Conservation (phyloP, 2,329 filamentous ascomycete genomes). For the Hypoxylon sp. region DNA sequence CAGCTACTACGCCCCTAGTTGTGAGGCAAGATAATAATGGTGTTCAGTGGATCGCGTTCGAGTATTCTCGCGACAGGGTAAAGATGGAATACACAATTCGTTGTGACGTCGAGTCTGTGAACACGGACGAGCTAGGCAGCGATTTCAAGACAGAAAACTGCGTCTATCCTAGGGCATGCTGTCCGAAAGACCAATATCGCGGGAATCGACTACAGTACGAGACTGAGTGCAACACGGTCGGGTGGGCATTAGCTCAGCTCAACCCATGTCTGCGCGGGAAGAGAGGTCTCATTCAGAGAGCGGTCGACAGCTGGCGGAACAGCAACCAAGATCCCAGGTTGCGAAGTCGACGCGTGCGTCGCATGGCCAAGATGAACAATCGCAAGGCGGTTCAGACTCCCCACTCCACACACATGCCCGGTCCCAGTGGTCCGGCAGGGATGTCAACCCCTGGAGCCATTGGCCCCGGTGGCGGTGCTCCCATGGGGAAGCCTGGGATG, state of each 20-base stretch:
- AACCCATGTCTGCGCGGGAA: constrained; percentile 94
- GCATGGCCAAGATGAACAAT: constrained; percentile 96
- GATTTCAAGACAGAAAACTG: constrained; percentile 99
- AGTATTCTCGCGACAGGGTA: constrained; percentile 95
- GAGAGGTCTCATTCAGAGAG: constrained; percentile 94
- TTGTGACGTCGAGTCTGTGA: constrained; percentile 97
- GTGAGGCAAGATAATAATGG: constrained; percentile 96
- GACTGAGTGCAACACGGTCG: constrained; percentile 99
- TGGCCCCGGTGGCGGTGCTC: constrained; percentile 66
- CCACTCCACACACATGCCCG: constrained; percentile 76
- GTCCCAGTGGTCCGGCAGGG: constrained; percentile 74
- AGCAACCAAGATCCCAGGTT: constrained; percentile 96
- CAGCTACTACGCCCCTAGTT: constrained; percentile 93
- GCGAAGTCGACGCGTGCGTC: constrained; percentile 89
- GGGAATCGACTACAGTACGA: constrained; percentile 97
- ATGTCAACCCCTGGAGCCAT: constrained; percentile 76
- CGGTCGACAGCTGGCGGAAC: constrained; percentile 98
- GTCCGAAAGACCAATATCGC: constrained; percentile 94
- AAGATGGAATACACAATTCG: constrained; percentile 99
- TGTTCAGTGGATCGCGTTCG: constrained; percentile 98
- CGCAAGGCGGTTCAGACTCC: constrained; percentile 78
- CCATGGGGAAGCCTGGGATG: constrained; percentile 77
- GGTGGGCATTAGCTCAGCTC: constrained; percentile 96
- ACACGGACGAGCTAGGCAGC: constrained; percentile 83
- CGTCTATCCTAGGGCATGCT: constrained; percentile 96